Evolutionary conservation across 495 filamentous ascomycete species (phyloP).

Genomic region (Penicillium lagena): DNA sequence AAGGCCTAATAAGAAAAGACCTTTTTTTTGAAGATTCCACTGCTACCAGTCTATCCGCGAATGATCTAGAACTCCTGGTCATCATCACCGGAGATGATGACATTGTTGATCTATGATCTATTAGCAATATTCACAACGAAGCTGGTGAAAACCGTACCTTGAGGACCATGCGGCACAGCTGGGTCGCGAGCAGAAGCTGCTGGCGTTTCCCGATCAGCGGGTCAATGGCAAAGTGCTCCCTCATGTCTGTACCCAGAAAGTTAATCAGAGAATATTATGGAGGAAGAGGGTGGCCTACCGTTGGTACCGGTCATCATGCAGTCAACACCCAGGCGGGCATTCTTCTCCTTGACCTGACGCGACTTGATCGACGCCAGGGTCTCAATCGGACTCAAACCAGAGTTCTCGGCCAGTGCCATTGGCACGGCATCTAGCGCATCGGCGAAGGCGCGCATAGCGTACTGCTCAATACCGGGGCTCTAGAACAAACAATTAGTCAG

Average conservation of each 20-base stretch:
- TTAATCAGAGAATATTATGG: conserved; percentile 1
- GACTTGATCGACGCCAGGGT: conserved; percentile 93
- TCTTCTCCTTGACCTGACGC: conserved; percentile 86
- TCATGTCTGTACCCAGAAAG: conserved; percentile 61
- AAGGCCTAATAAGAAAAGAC: conserved; percentile 18
- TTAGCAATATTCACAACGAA: conserved; percentile 9
- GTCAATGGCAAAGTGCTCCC: conserved; percentile 94
- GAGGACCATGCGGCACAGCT: conserved; percentile 97
- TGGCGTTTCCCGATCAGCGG: conserved; percentile 96
- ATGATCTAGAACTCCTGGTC: conserved; percentile 79
- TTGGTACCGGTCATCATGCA: conserved; percentile 94
- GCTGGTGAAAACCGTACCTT: conserved; percentile 59
- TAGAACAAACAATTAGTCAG: conserved; percentile 15
- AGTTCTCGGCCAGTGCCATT: conserved; percentile 97
- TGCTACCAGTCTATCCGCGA: conserved; percentile 5
- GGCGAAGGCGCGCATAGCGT: conserved; percentile 96
- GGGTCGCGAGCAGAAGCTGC: conserved; percentile 91
- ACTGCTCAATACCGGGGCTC: conserved; percentile 94
- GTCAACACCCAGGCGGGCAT: conserved; percentile 83
- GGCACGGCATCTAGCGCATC: conserved; percentile 92
- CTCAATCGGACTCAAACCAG: conserved; percentile 90
- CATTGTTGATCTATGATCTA: conserved; percentile 65
- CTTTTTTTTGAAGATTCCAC: conserved; percentile 10
- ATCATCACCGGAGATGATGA: conserved; percentile 89
- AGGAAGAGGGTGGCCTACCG: conserved; percentile 37